phyloP scores from a whole-genome alignment of 192 early-diverging fungal species.

The Coemansia sp. region DNA sequence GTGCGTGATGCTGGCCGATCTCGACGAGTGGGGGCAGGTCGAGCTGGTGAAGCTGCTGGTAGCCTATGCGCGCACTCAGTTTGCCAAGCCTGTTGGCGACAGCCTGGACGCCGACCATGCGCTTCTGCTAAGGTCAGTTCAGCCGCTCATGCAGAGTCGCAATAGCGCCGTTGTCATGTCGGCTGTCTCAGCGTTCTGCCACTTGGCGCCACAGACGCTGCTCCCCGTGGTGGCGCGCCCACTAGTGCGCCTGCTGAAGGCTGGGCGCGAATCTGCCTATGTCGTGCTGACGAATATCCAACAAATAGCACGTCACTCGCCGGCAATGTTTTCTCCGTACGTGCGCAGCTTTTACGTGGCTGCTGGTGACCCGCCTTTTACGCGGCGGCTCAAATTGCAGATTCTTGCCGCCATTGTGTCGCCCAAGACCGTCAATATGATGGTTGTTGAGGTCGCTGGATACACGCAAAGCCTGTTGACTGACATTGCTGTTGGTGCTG shows the following conservation, averaged over 20 bases:
- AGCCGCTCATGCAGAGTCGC: conserved; percentile 77
- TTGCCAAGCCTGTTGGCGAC: conserved; percentile 17
- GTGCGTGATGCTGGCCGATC: conserved; percentile 78
- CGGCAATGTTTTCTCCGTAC: conserved; percentile 68
- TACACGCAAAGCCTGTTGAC: conserved; percentile 34
- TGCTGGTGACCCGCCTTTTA: conserved; percentile 72
- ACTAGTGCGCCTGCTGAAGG: conserved; percentile 71
- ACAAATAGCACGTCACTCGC: conserved; percentile 66
- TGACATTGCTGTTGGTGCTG: conserved; percentile 32
- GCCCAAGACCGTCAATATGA: conserved; percentile 62
- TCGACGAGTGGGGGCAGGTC: conserved; percentile 97
- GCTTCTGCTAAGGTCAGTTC: conserved; percentile 64
- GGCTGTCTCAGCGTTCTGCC: conserved; percentile 65
- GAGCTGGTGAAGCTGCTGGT: conserved; percentile 75
- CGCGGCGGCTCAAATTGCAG: conserved; percentile 80
- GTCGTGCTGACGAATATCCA: conserved; percentile 75
- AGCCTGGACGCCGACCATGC: conserved; percentile 77
- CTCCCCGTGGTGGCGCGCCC: conserved; percentile 63
- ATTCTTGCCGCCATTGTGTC: conserved; percentile 72
- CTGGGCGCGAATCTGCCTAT: conserved; percentile 74
- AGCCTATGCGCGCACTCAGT: conserved; percentile 72
- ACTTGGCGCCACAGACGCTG: conserved; percentile 61
- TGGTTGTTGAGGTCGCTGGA: conserved; percentile 71
- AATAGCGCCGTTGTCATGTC: conserved; percentile 80
- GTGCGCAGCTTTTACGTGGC: conserved; percentile 79